Evolutionary conservation across 2,329 filamentous ascomycete species (phyloP).

Genomic region (Penicillium digitatum): DNA sequence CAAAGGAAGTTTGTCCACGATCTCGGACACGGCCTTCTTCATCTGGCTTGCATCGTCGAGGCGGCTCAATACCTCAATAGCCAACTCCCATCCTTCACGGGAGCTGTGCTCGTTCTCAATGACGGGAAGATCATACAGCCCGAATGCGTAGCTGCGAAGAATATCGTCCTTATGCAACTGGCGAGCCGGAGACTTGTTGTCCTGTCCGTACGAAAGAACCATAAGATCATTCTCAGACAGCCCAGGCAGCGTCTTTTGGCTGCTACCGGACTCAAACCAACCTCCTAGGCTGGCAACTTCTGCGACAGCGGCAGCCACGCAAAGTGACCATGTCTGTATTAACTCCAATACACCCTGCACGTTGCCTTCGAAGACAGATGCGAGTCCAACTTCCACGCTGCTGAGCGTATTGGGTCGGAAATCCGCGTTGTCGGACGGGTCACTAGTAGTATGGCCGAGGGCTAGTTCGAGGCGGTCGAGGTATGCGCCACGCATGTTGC

Average conservation of each 20-base stretch:
- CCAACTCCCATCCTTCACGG: slow-evolving; percentile 82
- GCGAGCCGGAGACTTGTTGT: slow-evolving; percentile 43
- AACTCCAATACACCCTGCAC: slow-evolving; percentile 70
- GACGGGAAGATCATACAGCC: slow-evolving; percentile 45
- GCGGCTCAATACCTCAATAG: slow-evolving; percentile 75
- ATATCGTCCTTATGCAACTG: slow-evolving; percentile 74
- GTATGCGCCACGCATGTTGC: slow-evolving; percentile 63
- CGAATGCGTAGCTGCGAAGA: slow-evolving; percentile 69
- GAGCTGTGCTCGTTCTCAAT: slow-evolving; percentile 36
- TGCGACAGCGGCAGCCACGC: slow-evolving; percentile 70
- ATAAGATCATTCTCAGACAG: slow-evolving; percentile 78
- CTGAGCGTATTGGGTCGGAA: slow-evolving; percentile 74
- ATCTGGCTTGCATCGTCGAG: slow-evolving; percentile 70
- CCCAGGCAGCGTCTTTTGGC: slow-evolving; percentile 56
- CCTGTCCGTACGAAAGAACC: slow-evolving; percentile 67
- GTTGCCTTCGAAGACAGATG: slow-evolving; percentile 78
- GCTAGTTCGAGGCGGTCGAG: slow-evolving; percentile 67
- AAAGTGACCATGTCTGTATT: slow-evolving; percentile 74
- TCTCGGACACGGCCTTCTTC: slow-evolving; percentile 67
- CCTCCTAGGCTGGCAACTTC: slow-evolving; percentile 79
- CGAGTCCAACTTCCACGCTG: slow-evolving; percentile 74
- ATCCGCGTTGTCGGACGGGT: slow-evolving; percentile 56
- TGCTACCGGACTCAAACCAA: slow-evolving; percentile 66
- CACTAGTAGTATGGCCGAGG: slow-evolving; percentile 62
- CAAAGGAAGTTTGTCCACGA: slow-evolving; percentile 70